These are phyloP conservation scores for Thymus quinquecostatus DNA, from an alignment of 257 asterid species.

Conservation along the genomic window DNA sequence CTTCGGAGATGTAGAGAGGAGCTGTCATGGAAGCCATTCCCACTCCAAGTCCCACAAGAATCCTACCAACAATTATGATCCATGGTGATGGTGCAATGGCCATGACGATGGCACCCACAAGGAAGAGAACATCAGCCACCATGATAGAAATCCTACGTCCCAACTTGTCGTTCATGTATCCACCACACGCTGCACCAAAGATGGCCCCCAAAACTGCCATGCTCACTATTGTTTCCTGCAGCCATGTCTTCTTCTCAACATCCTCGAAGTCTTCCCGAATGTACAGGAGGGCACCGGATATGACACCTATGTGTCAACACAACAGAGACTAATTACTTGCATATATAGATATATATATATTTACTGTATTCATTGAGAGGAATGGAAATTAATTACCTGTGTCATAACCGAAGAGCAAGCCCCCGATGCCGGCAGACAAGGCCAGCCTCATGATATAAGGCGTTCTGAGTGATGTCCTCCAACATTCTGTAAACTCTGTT, in stretches of 20 bases:
- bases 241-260: constrained; percentile 45
- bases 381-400: constrained; percentile 22
- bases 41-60: constrained; percentile 65
- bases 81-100: constrained; percentile 52
- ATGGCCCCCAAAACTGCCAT: constrained; percentile 74
- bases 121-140: constrained; percentile 57
- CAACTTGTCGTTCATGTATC: constrained; percentile 57
- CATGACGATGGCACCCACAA: constrained; percentile 55
- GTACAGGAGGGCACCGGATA: constrained; percentile 51
- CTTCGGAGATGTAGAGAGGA: constrained; percentile 72
- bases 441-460: constrained; percentile 52
- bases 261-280: constrained; percentile 42
- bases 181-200: constrained; percentile 67
- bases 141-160: constrained; percentile 55
- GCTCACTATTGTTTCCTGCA: constrained; percentile 68
- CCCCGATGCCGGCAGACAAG: constrained; percentile 53
- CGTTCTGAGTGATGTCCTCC: constrained; percentile 43
- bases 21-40: constrained; percentile 85
- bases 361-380: no score
- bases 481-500: constrained; percentile 49
- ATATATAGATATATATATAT: no score
- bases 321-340: no score
- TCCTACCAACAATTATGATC: constrained; percentile 55
- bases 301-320: constrained; percentile 35
- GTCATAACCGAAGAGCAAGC: constrained; percentile 50